Evolutionary conservation across 805 yeast genomes (phyloP).

Genomic region (Teunomyces atbi): DNA sequence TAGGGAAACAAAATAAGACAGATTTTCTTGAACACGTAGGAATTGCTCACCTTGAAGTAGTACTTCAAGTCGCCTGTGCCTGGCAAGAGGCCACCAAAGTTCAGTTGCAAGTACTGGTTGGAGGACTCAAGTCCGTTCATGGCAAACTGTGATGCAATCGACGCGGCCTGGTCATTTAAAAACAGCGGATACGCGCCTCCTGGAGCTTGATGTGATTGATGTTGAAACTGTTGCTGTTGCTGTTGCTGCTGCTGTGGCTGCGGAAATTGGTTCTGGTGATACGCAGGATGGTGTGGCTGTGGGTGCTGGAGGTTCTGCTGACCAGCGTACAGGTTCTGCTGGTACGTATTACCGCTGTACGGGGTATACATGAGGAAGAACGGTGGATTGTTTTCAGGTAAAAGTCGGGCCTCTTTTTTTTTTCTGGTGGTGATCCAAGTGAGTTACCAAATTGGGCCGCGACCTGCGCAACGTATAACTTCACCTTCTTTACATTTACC

Average conservation of each 20-base stretch:
- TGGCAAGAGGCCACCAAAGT: conserved; percentile 53
- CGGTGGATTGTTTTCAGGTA: not conserved
- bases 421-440: not conserved
- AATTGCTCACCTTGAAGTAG: conserved; percentile 89
- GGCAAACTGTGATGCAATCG: conserved; percentile 86
- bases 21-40: conserved; percentile 76
- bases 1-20: conserved; percentile 80
- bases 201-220: conserved; percentile 8
- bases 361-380: conserved; percentile 35
- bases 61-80: conserved; percentile 62
- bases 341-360: conserved; percentile 27
- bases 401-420: not conserved
- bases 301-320: conserved; percentile 29
- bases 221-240: conserved; percentile 16
- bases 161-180: conserved; percentile 75
- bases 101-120: conserved; percentile 74
- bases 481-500: not conserved
- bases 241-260: conserved; percentile 30
- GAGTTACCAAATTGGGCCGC: not conserved
- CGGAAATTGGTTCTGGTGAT: conserved; percentile 17
- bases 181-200: conserved; percentile 36
- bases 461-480: no score
- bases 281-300: conserved; percentile 27
- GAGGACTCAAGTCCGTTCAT: conserved; percentile 81
- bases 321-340: conserved; percentile 5